phyloP scores from a whole-genome alignment of 2,329 filamentous ascomycete species.

The Tolypocladium tropicale region DNA sequence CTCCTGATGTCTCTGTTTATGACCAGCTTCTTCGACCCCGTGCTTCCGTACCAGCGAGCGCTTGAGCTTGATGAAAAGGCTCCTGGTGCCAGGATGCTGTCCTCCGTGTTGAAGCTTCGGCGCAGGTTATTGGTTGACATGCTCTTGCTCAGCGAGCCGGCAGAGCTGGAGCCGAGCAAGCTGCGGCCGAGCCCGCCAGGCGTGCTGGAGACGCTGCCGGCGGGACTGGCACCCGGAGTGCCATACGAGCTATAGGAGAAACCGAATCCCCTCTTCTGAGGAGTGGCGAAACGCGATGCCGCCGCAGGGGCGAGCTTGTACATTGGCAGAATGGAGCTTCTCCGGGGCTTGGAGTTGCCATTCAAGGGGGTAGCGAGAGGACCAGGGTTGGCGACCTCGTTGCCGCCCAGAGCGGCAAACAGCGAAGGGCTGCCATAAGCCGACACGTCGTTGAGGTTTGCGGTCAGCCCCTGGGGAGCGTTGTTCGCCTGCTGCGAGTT shows the following conservation, averaged over 20 bases:
- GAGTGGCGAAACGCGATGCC: slow-evolving; percentile 69
- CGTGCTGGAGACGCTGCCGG: slow-evolving; percentile 54
- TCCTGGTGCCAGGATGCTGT: slow-evolving; percentile 77
- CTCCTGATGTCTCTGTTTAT: slow-evolving; percentile 82
- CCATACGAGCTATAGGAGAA: slow-evolving; percentile 91
- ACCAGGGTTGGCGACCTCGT: slow-evolving; percentile 61
- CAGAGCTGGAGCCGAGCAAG: slow-evolving; percentile 54
- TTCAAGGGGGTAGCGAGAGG: slow-evolving; percentile 86
- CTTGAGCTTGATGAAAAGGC: slow-evolving; percentile 65
- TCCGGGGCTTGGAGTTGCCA: slow-evolving; percentile 63
- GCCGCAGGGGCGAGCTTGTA: slow-evolving; percentile 80
- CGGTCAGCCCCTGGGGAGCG: slow-evolving; percentile 58
- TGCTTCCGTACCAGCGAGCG: slow-evolving; percentile 54
- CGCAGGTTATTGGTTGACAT: slow-evolving; percentile 80
- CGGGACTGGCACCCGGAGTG: slow-evolving; percentile 60
- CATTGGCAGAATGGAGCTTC: slow-evolving; percentile 70
- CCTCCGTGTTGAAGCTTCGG: slow-evolving; percentile 69
- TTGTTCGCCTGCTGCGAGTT: slow-evolving; percentile 35
- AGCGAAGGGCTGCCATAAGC: slow-evolving; percentile 85
- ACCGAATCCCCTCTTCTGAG: slow-evolving; percentile 78
- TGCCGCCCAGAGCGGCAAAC: slow-evolving; percentile 62
- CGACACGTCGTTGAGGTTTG: slow-evolving; percentile 72
- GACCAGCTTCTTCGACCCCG: slow-evolving; percentile 75
- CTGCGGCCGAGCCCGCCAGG: slow-evolving; percentile 58
- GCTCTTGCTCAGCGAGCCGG: slow-evolving; percentile 72